Base-by-base conservation (phyloP, 164 flowering plant genomes). In the Sedum album region DNA sequence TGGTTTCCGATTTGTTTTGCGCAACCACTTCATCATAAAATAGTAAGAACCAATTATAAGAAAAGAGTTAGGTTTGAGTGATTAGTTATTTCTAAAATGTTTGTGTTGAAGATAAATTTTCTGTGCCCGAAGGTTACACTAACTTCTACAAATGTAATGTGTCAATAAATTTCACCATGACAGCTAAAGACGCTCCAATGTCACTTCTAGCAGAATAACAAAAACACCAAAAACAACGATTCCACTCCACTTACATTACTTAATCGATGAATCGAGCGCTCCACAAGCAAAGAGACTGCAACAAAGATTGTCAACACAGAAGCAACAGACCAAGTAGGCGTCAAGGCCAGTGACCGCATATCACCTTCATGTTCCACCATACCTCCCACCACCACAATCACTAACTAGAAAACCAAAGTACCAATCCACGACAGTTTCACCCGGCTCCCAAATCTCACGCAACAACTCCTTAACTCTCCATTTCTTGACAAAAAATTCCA, bases 311-410 rank as follows among this genome's bases (percentile, higher is more conserved):
- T 85, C 85, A 94, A 78, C 6, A 94, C 99, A 39, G 89, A 73
- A 18, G 95, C 97, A 70, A 91, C 99, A 60, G 97, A 91, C 99
- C 99, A 94, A 69, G 99, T 94, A 51, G 99, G 99, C 21, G 97
- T 91, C 74, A 90, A 78, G 55, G 93, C 99, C 88, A 94, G 73
- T 5, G 99, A 91, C 73, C 96, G 72, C 75, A 79, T 65, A 67
- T 88, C 91, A 46, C 73, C 48, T 5, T 44, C 33, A 17, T 65
- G 67, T 60, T 79, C 90, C 46, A 69, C 81, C 95, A 89, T 89
- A 65, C 60, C 61, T 26, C 23, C 41, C 17, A 28, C 18, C 31
- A 13, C 61, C 38, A 35, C 38, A 35, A 7, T 1, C 13, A 55
- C 61, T 25, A 2, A 26, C 31, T 18, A 28, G 18, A 55, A 55